Base-by-base conservation (phyloP, 2,329 filamentous ascomycete genomes). In the Bimuria novae-zelandiae region DNA sequence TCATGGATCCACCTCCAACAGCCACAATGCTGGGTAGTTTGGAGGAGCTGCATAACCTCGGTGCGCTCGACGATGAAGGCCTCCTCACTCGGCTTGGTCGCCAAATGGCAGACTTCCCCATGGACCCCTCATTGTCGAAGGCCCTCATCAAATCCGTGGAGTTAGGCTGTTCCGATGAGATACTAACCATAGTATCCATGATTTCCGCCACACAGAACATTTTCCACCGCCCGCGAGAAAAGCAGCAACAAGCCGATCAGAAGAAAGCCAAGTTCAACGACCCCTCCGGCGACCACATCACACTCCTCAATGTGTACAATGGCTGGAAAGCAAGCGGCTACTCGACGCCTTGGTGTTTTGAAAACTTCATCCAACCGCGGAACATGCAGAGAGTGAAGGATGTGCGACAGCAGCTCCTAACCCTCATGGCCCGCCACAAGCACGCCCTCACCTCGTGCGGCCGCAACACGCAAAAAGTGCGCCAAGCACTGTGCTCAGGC, bases 191-290 rank as follows among this genome's bases (percentile, higher is more conserved):
- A 55, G 92, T 99, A 2, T 63, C 67, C 45, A 72, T 72, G 68
- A 85, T 99, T 50, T 92, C 89, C 33, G 78, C 75, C 11, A 86
- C 94, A 8, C 86, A 89, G 50, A 89, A 85, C 2, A 85, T 97
- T 37, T 99, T 97, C 76, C 96, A 97, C 75, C 87, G 95, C 0
- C 94, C 95, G 0, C 96, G 97, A 68, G 95, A 99, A 71, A 99
- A 99, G 77, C 93, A 97, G 69, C 83, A 89, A 42, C 91, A 96
- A 73, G 94, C 95, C 3, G 94, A 99, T 69, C 90, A 97, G 75
- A 97, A 97, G 80, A 97, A 97, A 76, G 83, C 92, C 60, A 97
- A 97, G 72, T 99, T 99, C 77, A 91, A 97, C 76, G 94, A 99
- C 67, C 89, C 93, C 0, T 86, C 91, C 51, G 94, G 94, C 47